Conservation (phyloP, 2,329 filamentous ascomycete species). For the Biscogniauxia marginata region DNA sequence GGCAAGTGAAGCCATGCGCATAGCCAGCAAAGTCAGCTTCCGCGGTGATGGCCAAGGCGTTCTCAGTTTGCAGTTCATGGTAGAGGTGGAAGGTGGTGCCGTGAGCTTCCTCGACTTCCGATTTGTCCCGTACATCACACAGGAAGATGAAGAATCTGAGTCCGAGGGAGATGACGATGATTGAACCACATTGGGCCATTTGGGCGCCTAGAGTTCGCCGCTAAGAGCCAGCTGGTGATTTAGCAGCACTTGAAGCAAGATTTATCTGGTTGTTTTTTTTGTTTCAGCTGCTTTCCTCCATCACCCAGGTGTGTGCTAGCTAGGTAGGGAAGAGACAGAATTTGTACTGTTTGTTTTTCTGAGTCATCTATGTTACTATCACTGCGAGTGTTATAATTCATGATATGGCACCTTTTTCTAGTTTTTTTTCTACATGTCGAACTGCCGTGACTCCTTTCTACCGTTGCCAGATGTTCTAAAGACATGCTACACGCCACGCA, state of each 20-base stretch:
- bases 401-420: not conserved
- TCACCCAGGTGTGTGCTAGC: not conserved
- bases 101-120: constrained; percentile 79
- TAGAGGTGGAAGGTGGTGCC: constrained; percentile 72
- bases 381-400: not conserved
- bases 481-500: no score
- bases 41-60: constrained; percentile 87
- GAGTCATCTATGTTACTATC: not conserved
- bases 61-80: constrained; percentile 92
- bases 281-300: not conserved
- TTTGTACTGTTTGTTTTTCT: not conserved
- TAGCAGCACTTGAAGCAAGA: not conserved
- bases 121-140: constrained; percentile 70
- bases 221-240: not conserved
- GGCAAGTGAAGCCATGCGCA: constrained; percentile 87
- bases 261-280: not conserved
- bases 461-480: no score
- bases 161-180: constrained; percentile 39
- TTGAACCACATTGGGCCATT: constrained; percentile 4
- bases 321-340: not conserved
- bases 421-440: not conserved
- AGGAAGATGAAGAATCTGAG: constrained; percentile 56
- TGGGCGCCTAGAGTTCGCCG: not conserved
- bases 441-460: no score
- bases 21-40: constrained; percentile 89